Conservation (phyloP, 2,329 filamentous ascomycete species). For the Penicillium hordei region DNA sequence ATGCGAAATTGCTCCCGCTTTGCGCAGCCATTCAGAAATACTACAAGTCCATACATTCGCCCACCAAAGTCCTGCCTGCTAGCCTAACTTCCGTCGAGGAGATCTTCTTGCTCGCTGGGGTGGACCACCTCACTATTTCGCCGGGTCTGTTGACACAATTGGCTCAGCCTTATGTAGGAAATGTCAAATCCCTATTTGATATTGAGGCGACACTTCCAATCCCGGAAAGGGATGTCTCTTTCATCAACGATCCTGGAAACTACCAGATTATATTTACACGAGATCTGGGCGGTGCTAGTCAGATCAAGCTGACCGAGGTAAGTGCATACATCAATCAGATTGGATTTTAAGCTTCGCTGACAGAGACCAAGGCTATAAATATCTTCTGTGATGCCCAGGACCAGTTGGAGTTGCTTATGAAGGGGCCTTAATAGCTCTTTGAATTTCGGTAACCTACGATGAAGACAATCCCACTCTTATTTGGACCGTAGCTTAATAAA, state of each 20-base stretch:
- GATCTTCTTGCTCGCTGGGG: conserved; percentile 58
- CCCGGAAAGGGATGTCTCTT: conserved; percentile 23
- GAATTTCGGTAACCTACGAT: not conserved
- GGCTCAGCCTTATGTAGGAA: conserved; percentile 40
- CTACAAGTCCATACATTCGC: conserved; percentile 42
- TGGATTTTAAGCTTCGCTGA: not conserved
- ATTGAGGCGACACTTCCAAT: conserved; percentile 12
- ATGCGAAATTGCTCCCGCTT: conserved; percentile 45
- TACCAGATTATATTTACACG: conserved; percentile 55
- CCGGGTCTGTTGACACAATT: conserved; percentile 54
- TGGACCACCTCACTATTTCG: conserved; percentile 60
- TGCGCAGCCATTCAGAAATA: conserved; percentile 55
- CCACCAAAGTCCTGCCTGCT: conserved; percentile 57
- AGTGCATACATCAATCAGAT: conserved; percentile 11
- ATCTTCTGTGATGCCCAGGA: conserved; percentile 60
- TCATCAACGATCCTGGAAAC: conserved; percentile 44
- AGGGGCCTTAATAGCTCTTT: not conserved
- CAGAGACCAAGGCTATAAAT: conserved; percentile 49
- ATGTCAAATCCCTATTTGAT: conserved; percentile 34
- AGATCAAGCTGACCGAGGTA: conserved; percentile 52
- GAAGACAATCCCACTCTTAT: not conserved
- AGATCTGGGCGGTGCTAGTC: conserved; percentile 40
- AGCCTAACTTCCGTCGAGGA: conserved; percentile 59
- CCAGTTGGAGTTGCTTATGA: conserved; percentile 46
- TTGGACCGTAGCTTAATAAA: not conserved